Base-by-base conservation (phyloP, 176 grass and related monocot genomes). In the Oropetium thomaeum region DNA sequence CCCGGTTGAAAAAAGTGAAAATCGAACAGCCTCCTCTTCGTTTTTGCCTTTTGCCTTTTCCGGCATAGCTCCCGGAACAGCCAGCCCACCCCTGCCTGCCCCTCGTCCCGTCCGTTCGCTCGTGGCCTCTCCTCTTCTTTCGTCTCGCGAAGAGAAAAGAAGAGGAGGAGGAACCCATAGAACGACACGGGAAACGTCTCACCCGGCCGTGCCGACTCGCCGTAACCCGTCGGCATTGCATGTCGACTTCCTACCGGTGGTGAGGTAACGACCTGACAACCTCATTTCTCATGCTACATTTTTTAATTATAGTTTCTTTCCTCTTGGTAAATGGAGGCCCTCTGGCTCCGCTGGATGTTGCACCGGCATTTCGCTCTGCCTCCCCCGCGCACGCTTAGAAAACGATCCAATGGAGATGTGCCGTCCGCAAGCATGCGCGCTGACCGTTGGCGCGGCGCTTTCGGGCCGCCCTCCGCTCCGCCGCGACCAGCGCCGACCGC, bases 121-220 rank as follows among this genome's bases (percentile, higher is more conserved):
- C 52, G 2, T 26, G 23, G 23, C 44, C 62, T 58, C 69, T 52
- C 61, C 71, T 71, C 78, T 71, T 37, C 52, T 68, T 68, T 8
- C 81, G 25, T 69, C 64, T 17, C 65, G 32, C 53, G 17, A 47
- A 83, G 65, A 76, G 65, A 47, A 83, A 55, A 76, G 65, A 34
- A 83, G 73, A 44, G 83, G 70, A 67, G 83, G 76, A 58, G 76
- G 69, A 32, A 53, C 33, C 77, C 5, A 0, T 2, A 12, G 12
- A 16, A 7, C 25, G 7, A 5, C 45, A n/a, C n/a, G n/a, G 20
- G 26, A 19, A 6, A 5, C 60, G 0, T 5, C 7, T 22, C 71
- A 16, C 52, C 52, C 39, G 62, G 3, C 48, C 49, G 19, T 51
- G n/a, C n/a, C n/a, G n/a, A 47, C 44, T 16, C 5, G n/a, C 23